These are phyloP conservation scores for Cutaneotrichosporon spelunceum DNA, from an alignment of 1,284 basidiomycete genomes.

Conservation along the genomic window DNA sequence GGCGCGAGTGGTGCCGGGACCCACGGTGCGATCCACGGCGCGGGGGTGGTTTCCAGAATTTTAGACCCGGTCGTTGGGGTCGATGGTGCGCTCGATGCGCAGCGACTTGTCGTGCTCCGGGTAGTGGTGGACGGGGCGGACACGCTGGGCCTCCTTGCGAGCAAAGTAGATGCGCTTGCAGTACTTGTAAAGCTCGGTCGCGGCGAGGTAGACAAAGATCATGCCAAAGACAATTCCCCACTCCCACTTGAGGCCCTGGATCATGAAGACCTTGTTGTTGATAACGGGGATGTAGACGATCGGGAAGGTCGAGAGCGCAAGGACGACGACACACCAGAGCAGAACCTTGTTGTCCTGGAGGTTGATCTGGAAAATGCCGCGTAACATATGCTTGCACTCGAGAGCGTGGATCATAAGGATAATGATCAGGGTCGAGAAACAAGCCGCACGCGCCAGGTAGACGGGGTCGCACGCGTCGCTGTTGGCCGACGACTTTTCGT, in stretches of 20 bases:
- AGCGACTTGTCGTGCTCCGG: conserved; percentile 41
- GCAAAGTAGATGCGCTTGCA: conserved; percentile 34
- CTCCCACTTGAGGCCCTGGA: conserved; percentile 47
- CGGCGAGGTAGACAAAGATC: conserved; percentile 45
- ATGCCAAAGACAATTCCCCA: conserved; percentile 52
- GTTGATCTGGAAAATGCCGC: conserved; percentile 55
- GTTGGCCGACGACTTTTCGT: conserved; percentile 44
- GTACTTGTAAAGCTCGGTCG: conserved; percentile 44
- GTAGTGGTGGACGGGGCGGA: conserved; percentile 1
- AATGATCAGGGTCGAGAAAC: conserved; percentile 59
- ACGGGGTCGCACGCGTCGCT: conserved; percentile 39
- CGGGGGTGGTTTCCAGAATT: not conserved
- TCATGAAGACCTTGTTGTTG: conserved; percentile 49
- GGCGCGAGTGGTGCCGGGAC: not conserved
- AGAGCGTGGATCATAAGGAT: conserved; percentile 52
- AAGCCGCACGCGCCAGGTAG: conserved; percentile 59
- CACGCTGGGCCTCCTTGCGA: conserved; percentile 13
- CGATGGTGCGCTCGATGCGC: conserved; percentile 41
- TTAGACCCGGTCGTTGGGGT: conserved; percentile 3
- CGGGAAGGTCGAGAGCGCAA: conserved; percentile 46
- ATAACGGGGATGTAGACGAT: conserved; percentile 51
- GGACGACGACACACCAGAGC: conserved; percentile 54
- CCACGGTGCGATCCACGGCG: not conserved
- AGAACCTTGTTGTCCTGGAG: conserved; percentile 58
- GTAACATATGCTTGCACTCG: conserved; percentile 51